Evolutionary conservation across 331 rosid genomes (phyloP), one percentile per base, ranked within the genome.

Genomic region (Stylosanthes scabra): DNA sequence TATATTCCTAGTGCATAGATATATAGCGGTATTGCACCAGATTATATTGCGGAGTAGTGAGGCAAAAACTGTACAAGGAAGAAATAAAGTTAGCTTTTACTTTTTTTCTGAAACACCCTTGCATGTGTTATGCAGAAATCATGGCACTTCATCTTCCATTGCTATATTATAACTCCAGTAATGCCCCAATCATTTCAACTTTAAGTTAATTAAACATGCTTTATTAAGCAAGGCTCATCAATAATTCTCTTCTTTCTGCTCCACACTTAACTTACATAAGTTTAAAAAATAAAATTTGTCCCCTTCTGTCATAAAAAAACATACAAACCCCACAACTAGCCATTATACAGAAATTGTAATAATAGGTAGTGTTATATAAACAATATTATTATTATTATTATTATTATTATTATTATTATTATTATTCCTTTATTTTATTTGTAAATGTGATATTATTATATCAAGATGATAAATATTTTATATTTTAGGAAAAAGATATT

Each of bases 51-150:
- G 25, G 59, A 39, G 29, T 20, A 29, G 59, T 44, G 2, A 44
- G 39, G 60, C 9, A 14, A 74, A 7, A 27, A 13, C 15, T 2
- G 11, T 28, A 5, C 10, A 45, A 2, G 9, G 6, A 65, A 72
- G 79, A 59, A 65, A 37, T 66, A 59, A 65, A 37, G 40, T 50
- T 66, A 71, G 39, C 55, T 28, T 25, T 50, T 66, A 71, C 25
- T 44, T 28, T 25, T 45, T 64, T 16, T 64, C 59, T 45, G 28
- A 42, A 55, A 25, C 46, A 25, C 46, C n/a, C 9, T 58, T 63
- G 67, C 79, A 66, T 31, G 50, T 27, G 52, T 66, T 37, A 44
- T 56, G 72, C 79, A 65, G 5, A 45, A 56, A 54, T 65, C 73
- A 31, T 54, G 41, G 74, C 67, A 55, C 55, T 76, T 59, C 47